Percentiles rank a stretch among this genome's conserved stretches.
phyloP scores from a whole-genome alignment of 495 filamentous ascomycete species.

The Haplographium delicatum region DNA sequence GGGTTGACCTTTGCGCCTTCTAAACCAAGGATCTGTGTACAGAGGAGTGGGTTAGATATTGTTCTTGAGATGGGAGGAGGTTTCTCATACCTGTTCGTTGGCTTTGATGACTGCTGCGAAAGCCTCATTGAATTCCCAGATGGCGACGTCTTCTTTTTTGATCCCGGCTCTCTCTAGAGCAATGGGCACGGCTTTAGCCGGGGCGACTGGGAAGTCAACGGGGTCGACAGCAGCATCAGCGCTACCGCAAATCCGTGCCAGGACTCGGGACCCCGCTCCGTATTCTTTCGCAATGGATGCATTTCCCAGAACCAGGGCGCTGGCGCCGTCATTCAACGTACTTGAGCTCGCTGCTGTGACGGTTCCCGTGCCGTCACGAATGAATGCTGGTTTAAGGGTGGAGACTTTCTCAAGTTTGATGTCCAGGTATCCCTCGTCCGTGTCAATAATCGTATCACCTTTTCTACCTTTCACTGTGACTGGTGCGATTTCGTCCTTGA shows the following conservation, averaged over 20 bases:
- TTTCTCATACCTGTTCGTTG: conserved; percentile 67
- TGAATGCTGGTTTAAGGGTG: conserved; percentile 84
- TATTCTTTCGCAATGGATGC: conserved; percentile 70
- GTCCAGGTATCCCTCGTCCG: conserved; percentile 84
- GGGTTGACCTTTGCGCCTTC: conserved; percentile 76
- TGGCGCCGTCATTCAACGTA: conserved; percentile 90
- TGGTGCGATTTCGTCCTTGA: conserved; percentile 80
- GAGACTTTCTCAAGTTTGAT: conserved; percentile 79
- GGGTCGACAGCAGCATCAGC: conserved; percentile 92
- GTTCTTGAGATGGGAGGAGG: conserved; percentile 4
- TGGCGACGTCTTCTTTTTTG: conserved; percentile 76
- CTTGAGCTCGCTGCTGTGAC: conserved; percentile 93
- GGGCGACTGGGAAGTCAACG: conserved; percentile 92
- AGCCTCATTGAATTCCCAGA: conserved; percentile 99
- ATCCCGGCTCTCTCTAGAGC: conserved; percentile 87
- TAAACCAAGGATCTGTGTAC: conserved; percentile 76
- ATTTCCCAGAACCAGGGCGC: conserved; percentile 80
- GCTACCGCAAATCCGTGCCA: conserved; percentile 77
- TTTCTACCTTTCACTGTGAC: conserved; percentile 82
- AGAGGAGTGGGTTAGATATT: conserved; percentile 23
- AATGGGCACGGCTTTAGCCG: conserved; percentile 85
- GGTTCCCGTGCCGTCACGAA: conserved; percentile 76
- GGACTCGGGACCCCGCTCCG: conserved; percentile 63
- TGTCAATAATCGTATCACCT: conserved; percentile 69
- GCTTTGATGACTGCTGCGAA: conserved; percentile 96